These are phyloP conservation scores for Trypanosoma avium DNA, from an alignment of 208 protist genomes.

Conservation along the genomic window DNA sequence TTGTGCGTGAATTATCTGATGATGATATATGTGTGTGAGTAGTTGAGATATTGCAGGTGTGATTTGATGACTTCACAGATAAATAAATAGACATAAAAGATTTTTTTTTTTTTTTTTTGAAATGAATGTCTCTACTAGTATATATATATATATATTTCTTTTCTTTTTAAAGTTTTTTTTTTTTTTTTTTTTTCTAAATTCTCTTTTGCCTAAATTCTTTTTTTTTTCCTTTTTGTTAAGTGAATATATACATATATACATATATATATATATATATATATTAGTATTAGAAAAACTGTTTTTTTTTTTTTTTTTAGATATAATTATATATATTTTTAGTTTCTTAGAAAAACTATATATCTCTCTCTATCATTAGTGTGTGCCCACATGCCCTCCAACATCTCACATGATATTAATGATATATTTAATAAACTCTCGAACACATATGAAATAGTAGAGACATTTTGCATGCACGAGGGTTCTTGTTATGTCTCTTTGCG, in stretches of 20 bases:
- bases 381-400: too few species aligned
- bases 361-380: slow-evolving; percentile 14
- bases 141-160: slow-evolving; percentile 1
- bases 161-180: background rate
- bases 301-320: slow-evolving; percentile 15
- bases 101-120: too few species aligned
- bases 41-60: too few species aligned
- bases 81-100: too few species aligned
- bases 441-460: too few species aligned
- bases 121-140: background rate
- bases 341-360: background rate
- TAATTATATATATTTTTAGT: background rate
- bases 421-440: too few species aligned
- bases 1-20: slow-evolving; percentile 16
- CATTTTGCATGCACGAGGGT: too few species aligned
- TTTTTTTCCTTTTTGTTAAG: background rate
- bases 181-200: background rate
- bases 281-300: slow-evolving; percentile 15
- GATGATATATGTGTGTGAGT: background rate
- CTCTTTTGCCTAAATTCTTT: background rate
- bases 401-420: too few species aligned
- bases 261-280: background rate
- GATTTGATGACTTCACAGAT: too few species aligned
- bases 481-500: too few species aligned
- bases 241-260: slow-evolving; percentile 11